Percentiles rank a stretch among this genome's conserved stretches.
phyloP scores from a whole-genome alignment of 148 eudicot species.

The Beta vulgaris region DNA sequence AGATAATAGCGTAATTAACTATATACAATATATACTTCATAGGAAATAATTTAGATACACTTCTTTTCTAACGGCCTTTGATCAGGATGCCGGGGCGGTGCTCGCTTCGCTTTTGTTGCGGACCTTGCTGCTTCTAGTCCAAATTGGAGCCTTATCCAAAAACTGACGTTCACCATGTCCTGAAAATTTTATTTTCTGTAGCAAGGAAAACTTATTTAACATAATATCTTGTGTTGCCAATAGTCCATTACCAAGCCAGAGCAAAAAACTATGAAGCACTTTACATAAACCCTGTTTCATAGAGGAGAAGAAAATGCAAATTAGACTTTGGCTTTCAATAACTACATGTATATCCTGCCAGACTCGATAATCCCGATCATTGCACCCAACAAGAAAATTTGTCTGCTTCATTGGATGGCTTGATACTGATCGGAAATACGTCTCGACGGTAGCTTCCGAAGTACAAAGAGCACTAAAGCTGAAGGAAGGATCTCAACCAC shows the following conservation, averaged over 20 bases:
- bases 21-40: too few species aligned
- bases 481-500: slow-evolving; percentile 61
- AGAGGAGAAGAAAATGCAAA: not conserved
- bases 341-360: not conserved
- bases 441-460: slow-evolving; percentile 60
- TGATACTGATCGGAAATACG: slow-evolving; percentile 55
- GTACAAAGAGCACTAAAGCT: slow-evolving; percentile 58
- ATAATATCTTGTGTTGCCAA: not conserved
- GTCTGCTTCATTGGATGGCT: slow-evolving; percentile 39
- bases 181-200: not conserved
- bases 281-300: not conserved
- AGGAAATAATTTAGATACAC: too few species aligned
- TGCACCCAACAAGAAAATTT: not conserved
- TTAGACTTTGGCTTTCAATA: not conserved
- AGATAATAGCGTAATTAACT: too few species aligned
- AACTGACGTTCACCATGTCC: too few species aligned
- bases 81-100: too few species aligned
- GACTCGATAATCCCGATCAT: not conserved
- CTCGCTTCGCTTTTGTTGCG: too few species aligned
- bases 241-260: not conserved
- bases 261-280: not conserved
- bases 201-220: slow-evolving; percentile 1
- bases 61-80: too few species aligned
- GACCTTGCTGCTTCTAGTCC: too few species aligned
- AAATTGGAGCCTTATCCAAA: too few species aligned